phyloP scores from a whole-genome alignment of 73 alveolate species.

The Durusdinium trenchii region DNA sequence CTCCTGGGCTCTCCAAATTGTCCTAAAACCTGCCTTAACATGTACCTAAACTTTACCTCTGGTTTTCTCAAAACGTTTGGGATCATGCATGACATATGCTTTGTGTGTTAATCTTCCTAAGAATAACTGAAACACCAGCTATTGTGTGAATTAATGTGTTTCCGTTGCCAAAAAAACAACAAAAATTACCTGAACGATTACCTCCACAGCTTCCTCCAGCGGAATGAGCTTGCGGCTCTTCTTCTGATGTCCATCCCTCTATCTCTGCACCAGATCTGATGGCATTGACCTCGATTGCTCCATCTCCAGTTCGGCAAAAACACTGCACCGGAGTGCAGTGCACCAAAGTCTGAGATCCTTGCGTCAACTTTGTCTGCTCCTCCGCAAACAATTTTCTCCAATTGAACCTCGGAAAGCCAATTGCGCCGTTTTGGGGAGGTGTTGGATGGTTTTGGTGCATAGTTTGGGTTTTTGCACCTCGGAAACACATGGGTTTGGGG shows the following conservation, averaged over 20 bases:
- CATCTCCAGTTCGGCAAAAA: background rate
- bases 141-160: background rate
- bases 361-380: constrained; percentile 84
- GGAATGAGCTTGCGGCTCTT: background rate
- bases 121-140: background rate
- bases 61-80: background rate
- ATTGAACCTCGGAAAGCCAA: constrained; percentile 47
- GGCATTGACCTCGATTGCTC: constrained; percentile 53
- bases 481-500: no score
- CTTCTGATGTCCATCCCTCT: constrained; percentile 78
- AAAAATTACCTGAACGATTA: background rate
- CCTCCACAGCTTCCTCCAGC: background rate
- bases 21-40: background rate
- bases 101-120: background rate
- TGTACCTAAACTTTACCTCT: background rate
- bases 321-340: background rate
- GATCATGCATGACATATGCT: background rate
- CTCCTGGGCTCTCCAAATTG: background rate
- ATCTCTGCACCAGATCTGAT: constrained; percentile 69
- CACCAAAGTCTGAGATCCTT: background rate
- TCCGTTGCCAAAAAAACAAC: background rate
- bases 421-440: no score
- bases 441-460: no score
- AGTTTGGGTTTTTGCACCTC: no score
- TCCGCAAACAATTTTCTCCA: constrained; percentile 89